phyloP scores from a whole-genome alignment of 169 alveolate species.

The Eimeria acervulina region DNA sequence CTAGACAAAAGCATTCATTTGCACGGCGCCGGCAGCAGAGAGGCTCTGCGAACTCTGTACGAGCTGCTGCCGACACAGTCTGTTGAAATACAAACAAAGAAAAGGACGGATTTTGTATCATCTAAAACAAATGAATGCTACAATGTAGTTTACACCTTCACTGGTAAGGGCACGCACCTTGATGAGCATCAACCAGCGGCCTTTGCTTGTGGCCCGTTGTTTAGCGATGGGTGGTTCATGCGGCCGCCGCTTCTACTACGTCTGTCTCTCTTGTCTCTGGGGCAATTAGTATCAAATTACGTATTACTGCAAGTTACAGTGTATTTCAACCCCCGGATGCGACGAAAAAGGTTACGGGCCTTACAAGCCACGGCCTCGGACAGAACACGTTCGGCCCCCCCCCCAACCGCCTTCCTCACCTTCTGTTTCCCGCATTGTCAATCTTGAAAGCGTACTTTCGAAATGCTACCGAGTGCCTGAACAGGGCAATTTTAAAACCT shows the following conservation, averaged over 20 bases:
- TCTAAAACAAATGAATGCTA: not conserved
- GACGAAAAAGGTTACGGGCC: not conserved
- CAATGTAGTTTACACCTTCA: not conserved
- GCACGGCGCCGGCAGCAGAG: not conserved
- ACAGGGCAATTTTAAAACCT: not conserved
- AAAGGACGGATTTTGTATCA: not conserved
- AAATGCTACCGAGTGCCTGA: not conserved
- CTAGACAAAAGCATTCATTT: not conserved
- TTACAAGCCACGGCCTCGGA: not conserved
- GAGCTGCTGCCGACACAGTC: not conserved
- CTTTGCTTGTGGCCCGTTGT: not conserved
- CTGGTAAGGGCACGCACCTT: not conserved
- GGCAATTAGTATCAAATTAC: not conserved
- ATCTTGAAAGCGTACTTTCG: not conserved
- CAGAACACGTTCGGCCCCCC: conserved; percentile 1
- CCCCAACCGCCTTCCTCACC: conserved; percentile 18
- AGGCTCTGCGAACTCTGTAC: not conserved
- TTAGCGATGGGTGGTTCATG: conserved; percentile 10
- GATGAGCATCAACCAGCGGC: not conserved
- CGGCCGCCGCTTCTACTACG: not conserved
- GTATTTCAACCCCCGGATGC: not conserved
- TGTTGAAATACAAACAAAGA: not conserved
- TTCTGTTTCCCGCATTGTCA: not conserved
- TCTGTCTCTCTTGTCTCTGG: not conserved
- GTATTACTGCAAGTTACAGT: conserved; percentile 5